Conservation (phyloP, 1,284 basidiomycete genomes). For the Waitea zeae region DNA sequence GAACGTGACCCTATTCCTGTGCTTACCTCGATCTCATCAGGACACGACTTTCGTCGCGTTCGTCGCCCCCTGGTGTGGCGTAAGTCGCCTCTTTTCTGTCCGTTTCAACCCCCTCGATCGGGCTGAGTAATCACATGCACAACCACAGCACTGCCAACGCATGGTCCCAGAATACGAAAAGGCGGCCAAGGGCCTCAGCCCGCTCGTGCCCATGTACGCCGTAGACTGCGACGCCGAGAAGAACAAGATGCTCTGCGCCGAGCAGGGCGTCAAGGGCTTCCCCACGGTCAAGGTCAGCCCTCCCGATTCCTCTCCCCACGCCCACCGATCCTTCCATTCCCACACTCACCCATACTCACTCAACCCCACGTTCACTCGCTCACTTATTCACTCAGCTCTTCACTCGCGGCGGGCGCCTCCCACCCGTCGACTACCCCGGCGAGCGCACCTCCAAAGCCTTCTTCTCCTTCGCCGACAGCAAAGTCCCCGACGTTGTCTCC, state of each 20-base stretch:
- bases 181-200: conserved; percentile 64
- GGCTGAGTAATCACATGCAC: conserved; percentile 1
- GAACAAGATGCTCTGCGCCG: conserved; percentile 71
- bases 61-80: conserved; percentile 81
- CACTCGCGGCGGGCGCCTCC: conserved; percentile 49
- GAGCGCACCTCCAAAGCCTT: conserved; percentile 63
- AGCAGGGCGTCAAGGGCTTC: conserved; percentile 84
- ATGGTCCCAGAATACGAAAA: conserved; percentile 78
- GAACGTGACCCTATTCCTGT: not conserved
- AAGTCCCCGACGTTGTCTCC: conserved; percentile 52
- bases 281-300: conserved; percentile 67
- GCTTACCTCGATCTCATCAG: conserved; percentile 18
- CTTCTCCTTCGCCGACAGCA: conserved; percentile 59
- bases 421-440: conserved; percentile 52
- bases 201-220: conserved; percentile 77
- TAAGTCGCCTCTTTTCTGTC: conserved; percentile 18
- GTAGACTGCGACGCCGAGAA: conserved; percentile 80
- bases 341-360: not conserved
- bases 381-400: conserved; percentile 46
- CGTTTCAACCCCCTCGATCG: not conserved
- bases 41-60: conserved; percentile 71
- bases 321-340: conserved; percentile 1
- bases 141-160: conserved; percentile 61
- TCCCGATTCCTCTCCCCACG: no score
- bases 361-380: no score